A percentile compares a stretch with the other conserved stretches of the same genome.
These are phyloP conservation scores for Cornus kousa DNA, from an alignment of 148 eudicot species.

Conservation along the genomic window DNA sequence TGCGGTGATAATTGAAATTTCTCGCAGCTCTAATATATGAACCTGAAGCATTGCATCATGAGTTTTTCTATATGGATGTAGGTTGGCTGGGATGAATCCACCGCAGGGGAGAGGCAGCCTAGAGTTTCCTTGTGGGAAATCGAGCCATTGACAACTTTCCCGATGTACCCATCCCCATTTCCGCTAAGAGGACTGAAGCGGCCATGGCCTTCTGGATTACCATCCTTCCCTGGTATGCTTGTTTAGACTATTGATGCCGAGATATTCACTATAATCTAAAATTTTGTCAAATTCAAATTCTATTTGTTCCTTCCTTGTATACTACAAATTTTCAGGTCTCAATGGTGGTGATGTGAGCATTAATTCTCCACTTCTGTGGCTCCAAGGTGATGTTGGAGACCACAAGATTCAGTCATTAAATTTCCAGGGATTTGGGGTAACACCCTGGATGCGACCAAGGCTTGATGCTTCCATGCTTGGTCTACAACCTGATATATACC, in stretches of 20 bases:
- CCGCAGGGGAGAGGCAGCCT: conserved; percentile 82
- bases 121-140: conserved; percentile 85
- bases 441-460: conserved; percentile 72
- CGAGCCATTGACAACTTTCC: conserved; percentile 82
- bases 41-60: not conserved
- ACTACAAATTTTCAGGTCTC: conserved; percentile 38
- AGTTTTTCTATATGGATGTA: conserved; percentile 18
- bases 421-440: conserved; percentile 55
- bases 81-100: conserved; percentile 93
- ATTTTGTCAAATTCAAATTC: not conserved
- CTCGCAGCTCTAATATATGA: too few relatives aligned
- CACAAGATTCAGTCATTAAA: conserved; percentile 48
- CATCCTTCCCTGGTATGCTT: conserved; percentile 52
- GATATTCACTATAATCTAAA: not conserved
- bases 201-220: conserved; percentile 72
- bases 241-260: not conserved
- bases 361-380: conserved; percentile 62
- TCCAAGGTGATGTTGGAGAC: conserved; percentile 56
- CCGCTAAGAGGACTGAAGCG: conserved; percentile 64
- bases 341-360: conserved; percentile 55
- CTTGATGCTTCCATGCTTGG: conserved; percentile 65
- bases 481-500: conserved; percentile 59
- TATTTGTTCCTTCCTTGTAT: not conserved
- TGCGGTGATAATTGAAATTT: not conserved
- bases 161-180: conserved; percentile 82